Percentiles rank a stretch among this genome's conserved stretches.
phyloP scores from a whole-genome alignment of 1,284 basidiomycete species.

The Irpex sp. region DNA sequence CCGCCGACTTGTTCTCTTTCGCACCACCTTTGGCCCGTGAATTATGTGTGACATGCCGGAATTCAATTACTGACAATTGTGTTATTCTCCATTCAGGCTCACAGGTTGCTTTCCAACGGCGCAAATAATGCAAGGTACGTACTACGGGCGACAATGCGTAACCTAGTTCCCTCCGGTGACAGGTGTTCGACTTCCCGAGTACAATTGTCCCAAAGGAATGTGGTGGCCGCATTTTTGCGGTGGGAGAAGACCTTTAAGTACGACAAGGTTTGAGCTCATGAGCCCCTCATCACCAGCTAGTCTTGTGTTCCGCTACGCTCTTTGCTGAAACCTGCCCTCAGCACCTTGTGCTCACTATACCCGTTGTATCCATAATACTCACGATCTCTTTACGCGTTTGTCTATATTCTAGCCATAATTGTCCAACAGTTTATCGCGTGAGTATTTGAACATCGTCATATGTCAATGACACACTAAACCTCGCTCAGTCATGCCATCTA shows the following conservation, averaged over 20 bases:
- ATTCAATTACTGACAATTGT: neutral
- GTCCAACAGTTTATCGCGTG: neutral
- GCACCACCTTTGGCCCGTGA: neutral
- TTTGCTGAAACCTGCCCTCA: neutral
- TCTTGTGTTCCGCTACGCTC: constrained; percentile 10
- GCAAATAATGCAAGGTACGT: neutral
- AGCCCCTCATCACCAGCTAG: constrained; percentile 15
- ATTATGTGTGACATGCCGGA: neutral
- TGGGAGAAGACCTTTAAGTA: constrained; percentile 2
- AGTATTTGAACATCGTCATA: neutral
- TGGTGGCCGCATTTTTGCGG: constrained; percentile 6
- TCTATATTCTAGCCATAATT: neutral
- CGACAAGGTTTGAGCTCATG: neutral
- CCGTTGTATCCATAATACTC: neutral
- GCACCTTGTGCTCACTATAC: neutral
- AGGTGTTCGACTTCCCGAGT: constrained; percentile 6
- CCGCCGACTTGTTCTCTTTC: neutral
- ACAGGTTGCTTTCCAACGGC: neutral
- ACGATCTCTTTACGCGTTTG: neutral
- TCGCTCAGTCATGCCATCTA: neutral
- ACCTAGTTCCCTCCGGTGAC: neutral
- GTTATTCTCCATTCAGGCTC: neutral
- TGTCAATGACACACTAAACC: neutral
- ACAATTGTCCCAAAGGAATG: constrained; percentile 11
- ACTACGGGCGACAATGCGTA: constrained; percentile 7